Conservation (phyloP, 2,329 filamentous ascomycete genomes). For the Epichloe hybrida region DNA sequence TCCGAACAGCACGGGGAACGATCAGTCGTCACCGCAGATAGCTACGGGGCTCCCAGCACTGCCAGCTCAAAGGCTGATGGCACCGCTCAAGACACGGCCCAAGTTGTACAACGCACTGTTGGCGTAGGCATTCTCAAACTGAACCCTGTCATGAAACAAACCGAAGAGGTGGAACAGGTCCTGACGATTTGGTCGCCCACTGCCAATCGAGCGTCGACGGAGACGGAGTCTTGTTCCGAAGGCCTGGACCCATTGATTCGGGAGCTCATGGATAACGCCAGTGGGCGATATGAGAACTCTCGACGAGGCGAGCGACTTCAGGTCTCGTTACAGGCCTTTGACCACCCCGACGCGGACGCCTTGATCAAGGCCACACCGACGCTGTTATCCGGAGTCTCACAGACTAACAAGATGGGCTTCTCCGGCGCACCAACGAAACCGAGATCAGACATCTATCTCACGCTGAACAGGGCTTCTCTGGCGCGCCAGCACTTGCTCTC, state of each 20-base stretch:
- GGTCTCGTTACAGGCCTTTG: constrained; percentile 66
- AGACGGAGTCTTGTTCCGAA: constrained; percentile 45
- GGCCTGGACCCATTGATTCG: constrained; percentile 63
- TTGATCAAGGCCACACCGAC: constrained; percentile 83
- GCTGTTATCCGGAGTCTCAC: constrained; percentile 63
- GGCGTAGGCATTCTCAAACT: constrained; percentile 69
- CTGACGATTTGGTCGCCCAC: constrained; percentile 64
- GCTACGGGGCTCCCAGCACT: constrained; percentile 36
- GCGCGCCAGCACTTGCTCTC: constrained; percentile 61
- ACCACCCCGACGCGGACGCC: constrained; percentile 60
- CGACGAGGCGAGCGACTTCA: constrained; percentile 63
- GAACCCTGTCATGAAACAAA: constrained; percentile 58
- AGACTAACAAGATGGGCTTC: constrained; percentile 84
- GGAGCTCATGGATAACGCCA: constrained; percentile 58
- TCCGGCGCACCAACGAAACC: constrained; percentile 79
- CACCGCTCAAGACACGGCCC: constrained; percentile 10
- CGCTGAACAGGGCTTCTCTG: constrained; percentile 65
- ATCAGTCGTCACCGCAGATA: constrained; percentile 30
- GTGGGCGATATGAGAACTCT: constrained; percentile 63
- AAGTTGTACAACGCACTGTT: constrained; percentile 41
- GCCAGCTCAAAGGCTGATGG: constrained; percentile 32
- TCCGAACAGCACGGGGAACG: constrained; percentile 35
- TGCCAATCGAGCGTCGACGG: constrained; percentile 35
- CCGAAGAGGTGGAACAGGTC: constrained; percentile 60
- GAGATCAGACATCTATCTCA: constrained; percentile 90